A percentile compares a stretch with the other conserved stretches of the same genome.
These are phyloP conservation scores for Backusella tarrabulga DNA, from an alignment of 192 early-diverging fungal species.

Conservation along the genomic window DNA sequence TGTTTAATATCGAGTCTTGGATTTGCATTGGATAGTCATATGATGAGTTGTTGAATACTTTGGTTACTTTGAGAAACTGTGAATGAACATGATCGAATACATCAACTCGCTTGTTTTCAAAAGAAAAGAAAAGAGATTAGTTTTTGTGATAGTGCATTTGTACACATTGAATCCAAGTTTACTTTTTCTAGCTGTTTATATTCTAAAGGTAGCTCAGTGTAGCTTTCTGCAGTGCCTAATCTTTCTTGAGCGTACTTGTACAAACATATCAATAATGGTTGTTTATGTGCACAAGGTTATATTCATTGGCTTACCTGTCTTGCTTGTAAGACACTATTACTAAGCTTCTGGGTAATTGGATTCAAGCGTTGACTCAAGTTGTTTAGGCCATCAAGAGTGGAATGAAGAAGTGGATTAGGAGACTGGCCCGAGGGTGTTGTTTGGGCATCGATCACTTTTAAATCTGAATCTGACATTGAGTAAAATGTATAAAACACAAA, in stretches of 20 bases:
- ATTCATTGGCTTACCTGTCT: not conserved
- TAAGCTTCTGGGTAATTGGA: not conserved
- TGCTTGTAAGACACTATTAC: not conserved
- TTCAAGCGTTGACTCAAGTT: not conserved
- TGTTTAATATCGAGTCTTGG: not conserved
- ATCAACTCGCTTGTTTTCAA: not conserved
- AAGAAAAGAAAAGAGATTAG: not conserved
- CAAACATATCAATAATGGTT: not conserved
- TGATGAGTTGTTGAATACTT: slow-evolving; percentile 3
- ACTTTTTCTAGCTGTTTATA: not conserved
- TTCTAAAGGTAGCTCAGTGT: not conserved
- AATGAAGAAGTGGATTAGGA: not conserved
- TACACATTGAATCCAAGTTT: not conserved
- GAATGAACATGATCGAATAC: not conserved
- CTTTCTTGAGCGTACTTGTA: not conserved
- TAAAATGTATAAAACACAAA: not conserved
- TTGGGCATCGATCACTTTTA: not conserved
- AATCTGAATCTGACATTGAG: not conserved
- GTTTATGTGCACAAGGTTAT: not conserved
- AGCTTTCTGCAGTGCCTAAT: not conserved
- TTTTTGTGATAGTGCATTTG: not conserved
- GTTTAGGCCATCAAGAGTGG: not conserved
- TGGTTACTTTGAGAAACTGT: not conserved
- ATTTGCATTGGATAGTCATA: slow-evolving; percentile 2
- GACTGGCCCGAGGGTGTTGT: not conserved